phyloP scores from a whole-genome alignment of 305 asterid genomes.

The Plantago rigida region DNA sequence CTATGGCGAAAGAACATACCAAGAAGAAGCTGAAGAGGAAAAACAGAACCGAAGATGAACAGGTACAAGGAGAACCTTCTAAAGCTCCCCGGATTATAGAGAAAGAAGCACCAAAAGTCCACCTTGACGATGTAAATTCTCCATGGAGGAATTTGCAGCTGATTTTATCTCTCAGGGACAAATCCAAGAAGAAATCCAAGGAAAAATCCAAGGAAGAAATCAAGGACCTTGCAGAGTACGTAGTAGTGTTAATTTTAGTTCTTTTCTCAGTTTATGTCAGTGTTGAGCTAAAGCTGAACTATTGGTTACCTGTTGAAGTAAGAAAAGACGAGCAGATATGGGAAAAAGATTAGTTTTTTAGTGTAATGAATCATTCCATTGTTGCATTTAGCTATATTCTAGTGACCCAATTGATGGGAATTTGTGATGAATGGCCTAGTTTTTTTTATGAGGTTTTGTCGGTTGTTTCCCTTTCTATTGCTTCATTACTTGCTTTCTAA shows the following conservation, averaged over 20 bases:
- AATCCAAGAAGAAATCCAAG: conserved; percentile 11
- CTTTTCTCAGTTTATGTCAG: not conserved
- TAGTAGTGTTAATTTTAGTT: not conserved
- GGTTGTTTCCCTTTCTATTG: not conserved
- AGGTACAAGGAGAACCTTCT: conserved; percentile 24
- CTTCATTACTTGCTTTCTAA: no score
- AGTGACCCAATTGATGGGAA: no score
- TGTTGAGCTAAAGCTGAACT: not conserved
- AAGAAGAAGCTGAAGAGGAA: conserved; percentile 41
- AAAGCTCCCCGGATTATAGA: conserved; percentile 36
- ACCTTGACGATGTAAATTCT: conserved; percentile 23
- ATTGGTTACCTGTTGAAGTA: not conserved
- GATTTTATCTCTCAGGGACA: conserved; percentile 49
- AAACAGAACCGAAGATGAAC: conserved; percentile 26
- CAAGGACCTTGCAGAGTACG: conserved; percentile 38
- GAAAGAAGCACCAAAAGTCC: conserved; percentile 19
- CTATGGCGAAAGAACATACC: conserved; percentile 2
- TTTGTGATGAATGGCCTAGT: no score
- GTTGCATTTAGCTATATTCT: no score
- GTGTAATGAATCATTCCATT: no score
- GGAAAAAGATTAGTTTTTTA: no score
- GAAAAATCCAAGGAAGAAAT: no score
- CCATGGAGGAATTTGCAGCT: conserved; percentile 67
- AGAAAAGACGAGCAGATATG: not conserved
- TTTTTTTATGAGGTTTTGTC: not conserved